Conservation (phyloP, 495 filamentous ascomycete species). For the Bacidia rubella region DNA sequence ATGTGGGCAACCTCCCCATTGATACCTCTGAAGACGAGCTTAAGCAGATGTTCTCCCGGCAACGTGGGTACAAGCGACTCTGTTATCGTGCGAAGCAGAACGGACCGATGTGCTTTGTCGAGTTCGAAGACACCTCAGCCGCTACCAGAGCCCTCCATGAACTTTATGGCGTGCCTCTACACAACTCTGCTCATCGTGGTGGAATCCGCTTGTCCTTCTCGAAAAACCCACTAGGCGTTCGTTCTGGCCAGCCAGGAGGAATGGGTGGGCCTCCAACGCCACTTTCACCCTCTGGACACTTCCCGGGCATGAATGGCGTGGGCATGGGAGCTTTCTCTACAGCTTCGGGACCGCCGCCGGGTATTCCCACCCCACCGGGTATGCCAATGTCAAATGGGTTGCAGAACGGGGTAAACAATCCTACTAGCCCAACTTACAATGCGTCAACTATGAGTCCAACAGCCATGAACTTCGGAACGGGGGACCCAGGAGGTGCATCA, state of each 20-base stretch:
- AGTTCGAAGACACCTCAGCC: constrained; percentile 90
- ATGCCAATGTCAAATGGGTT: constrained; percentile 31
- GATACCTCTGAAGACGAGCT: constrained; percentile 94
- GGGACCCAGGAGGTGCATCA: not conserved
- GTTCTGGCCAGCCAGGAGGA: constrained; percentile 53
- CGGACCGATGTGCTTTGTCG: constrained; percentile 98
- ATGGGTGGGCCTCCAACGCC: constrained; percentile 34
- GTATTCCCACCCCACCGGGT: constrained; percentile 56
- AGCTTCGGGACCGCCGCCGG: constrained; percentile 62
- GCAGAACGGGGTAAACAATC: constrained; percentile 26
- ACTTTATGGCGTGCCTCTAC: constrained; percentile 75
- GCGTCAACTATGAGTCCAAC: not conserved
- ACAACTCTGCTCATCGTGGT: constrained; percentile 78
- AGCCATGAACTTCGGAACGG: not conserved
- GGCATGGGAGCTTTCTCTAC: constrained; percentile 52
- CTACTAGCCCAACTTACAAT: constrained; percentile 19
- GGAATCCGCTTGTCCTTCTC: constrained; percentile 97
- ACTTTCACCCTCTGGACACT: constrained; percentile 34
- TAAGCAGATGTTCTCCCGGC: constrained; percentile 86
- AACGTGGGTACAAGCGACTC: constrained; percentile 88
- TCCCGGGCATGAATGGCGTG: constrained; percentile 36
- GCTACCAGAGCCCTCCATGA: constrained; percentile 89
- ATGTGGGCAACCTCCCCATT: constrained; percentile 89
- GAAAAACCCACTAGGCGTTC: constrained; percentile 92
- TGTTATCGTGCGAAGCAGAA: constrained; percentile 98